Evolutionary conservation across 805 yeast species (phyloP).

Genomic region (Ogataea dorogensis): DNA sequence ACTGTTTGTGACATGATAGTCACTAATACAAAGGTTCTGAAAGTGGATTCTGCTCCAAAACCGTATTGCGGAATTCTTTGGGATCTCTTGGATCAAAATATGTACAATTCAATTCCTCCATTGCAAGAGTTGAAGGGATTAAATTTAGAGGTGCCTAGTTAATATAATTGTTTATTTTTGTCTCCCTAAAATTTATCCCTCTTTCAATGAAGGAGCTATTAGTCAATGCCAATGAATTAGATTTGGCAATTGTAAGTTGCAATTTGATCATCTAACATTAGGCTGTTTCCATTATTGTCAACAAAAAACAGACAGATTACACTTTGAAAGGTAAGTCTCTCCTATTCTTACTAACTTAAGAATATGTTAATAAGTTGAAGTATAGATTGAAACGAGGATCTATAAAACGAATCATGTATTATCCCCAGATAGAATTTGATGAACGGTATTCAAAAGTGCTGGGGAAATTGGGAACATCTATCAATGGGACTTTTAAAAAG

Average conservation of each 20-base stretch:
- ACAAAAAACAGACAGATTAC: constrained; percentile 10
- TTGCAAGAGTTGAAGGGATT: constrained; percentile 30
- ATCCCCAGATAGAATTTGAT: constrained; percentile 10
- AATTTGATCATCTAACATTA: constrained; percentile 1
- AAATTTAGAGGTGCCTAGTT: constrained; percentile 13
- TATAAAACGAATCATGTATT: constrained; percentile 1
- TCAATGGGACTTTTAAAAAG: constrained; percentile 8
- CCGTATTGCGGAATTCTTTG: constrained; percentile 31
- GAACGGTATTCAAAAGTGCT: constrained; percentile 1
- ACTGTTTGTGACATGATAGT: constrained; percentile 33
- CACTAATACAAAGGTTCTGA: constrained; percentile 24
- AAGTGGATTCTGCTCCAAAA: constrained; percentile 21
- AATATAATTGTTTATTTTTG: constrained; percentile 3
- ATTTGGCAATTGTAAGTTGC: constrained; percentile 16
- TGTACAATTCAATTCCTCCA: constrained; percentile 32
- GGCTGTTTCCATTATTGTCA: constrained; percentile 13
- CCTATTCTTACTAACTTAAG: constrained; percentile 1
- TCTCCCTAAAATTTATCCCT: constrained; percentile 4
- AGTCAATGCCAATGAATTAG: constrained; percentile 5
- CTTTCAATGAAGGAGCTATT: constrained; percentile 2
- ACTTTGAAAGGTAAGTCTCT: constrained; percentile 9
- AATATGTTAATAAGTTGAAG: constrained; percentile 3
- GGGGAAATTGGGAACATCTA: constrained; percentile 14
- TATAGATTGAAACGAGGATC: constrained; percentile 1
- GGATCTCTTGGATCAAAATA: constrained; percentile 27